Base-by-base conservation (phyloP, 2,329 filamentous ascomycete species). In the Zasmidium cellare region DNA sequence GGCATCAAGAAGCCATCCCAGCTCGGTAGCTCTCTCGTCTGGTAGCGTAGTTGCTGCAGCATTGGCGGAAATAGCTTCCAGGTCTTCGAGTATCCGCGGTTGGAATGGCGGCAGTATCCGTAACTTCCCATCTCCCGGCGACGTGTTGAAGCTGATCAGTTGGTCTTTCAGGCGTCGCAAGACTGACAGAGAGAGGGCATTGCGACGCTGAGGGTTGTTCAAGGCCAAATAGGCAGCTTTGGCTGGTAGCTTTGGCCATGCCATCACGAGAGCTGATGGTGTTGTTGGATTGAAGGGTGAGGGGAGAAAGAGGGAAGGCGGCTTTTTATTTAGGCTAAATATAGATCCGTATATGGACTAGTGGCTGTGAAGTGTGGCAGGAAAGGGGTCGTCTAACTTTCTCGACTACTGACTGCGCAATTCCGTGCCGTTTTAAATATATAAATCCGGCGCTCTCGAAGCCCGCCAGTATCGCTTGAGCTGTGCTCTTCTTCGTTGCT, bases 381-480 rank as follows among this genome's bases (percentile, higher is more conserved):
- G 28, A 31, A 31, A 31, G 28, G 28, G 28, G 28, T 14, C 7
- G 28, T 31, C 28, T 31, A 7, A 31, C 14, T 14, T 51, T 35
- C 25, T 56, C 35, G 9, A 56, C 53, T 23, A 24, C 47, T 7
- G 28, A 14, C 20, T 45, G 28, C 3, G 85, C 75, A 60, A 96
- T 88, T 46, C 88, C 84, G 65, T 93, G 87, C 74, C 92, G 89
- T 67, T 87, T 87, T 41, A 96, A 84, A 75, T 96, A 96, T 63
- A 96, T 84, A 79, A 97, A 96, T 58, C 92, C 92, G 3, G 91
- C 89, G 1, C 84, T 88, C 68, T 92, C 88, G 78, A 97, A 96
- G 47, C 90, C 92, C 55, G 85, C 72, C 14, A 93, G 85, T 64
- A 96, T 86, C 45, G 88, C 84, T 53, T 85, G 75, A 24, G 91